Evolutionary conservation across 371 early-diverging fungal species (phyloP), one percentile per base, ranked within the genome.

Genomic region (Blastocladiella emersonii): DNA sequence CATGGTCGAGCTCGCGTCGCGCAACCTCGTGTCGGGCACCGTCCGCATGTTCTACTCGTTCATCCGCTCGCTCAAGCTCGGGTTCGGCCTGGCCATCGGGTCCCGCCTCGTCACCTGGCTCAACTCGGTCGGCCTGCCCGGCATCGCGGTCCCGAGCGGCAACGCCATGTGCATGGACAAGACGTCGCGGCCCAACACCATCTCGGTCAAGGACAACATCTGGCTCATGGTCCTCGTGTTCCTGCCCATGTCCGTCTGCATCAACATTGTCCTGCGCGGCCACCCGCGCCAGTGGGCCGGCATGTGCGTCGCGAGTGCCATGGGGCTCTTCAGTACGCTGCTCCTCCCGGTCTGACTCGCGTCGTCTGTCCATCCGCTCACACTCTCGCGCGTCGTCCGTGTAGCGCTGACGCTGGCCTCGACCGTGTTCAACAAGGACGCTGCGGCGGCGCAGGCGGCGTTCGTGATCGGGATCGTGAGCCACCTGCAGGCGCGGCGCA

Each of bases 21-120:
- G 86, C 23, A 90, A 90, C 66, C 75, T 90, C 66, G 78, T 87
- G 45, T 86, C 88, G 30, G 92, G 92, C 15, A 82, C 85, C 0
- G 82, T 89, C 23, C 82, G 90, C 7, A 76, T 90, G 63, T 87
- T 89, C 34, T 85, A 87, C 67, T 81, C 90, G 4, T 74, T 93
- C 13, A 72, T 92, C 10, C 81, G 83, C 25, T 85, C 89, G 0
- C 74, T 90, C 63, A 71, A 87, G 57, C 78, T 87, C 30, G 84
- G 83, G 0, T 89, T 86, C 56, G 91, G 89, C 37, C 75, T 91
- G 57, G 77, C 81, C 0, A 79, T 89, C 44, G 91, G 91, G 1
- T 71, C 73, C 7, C 69, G 76, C 41, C 71, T 83, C 2, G 77
- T 37, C 3, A 36, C 39, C 21, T 56, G 55, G 44, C 32, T 63